A percentile compares a stretch with the other conserved stretches of the same genome.
Evolutionary conservation across 2,329 filamentous ascomycete species (phyloP).

Genomic region (Diaporthe ampelina): DNA sequence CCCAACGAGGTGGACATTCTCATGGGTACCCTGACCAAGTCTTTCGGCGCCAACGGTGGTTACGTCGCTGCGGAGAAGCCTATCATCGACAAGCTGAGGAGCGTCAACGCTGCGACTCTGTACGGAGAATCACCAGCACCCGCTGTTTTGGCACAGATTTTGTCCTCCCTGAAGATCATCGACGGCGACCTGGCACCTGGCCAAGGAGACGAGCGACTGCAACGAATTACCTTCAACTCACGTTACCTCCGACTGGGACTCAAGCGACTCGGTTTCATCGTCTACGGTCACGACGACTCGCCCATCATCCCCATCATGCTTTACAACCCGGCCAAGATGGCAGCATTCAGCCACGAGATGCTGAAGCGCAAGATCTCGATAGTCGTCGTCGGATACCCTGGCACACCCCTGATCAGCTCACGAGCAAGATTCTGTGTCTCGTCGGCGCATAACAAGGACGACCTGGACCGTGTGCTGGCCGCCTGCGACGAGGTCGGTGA

Average conservation of each 20-base stretch:
- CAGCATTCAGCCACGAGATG: constrained; percentile 99
- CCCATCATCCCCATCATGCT: constrained; percentile 95
- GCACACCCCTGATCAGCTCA: constrained; percentile 94
- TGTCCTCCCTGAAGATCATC: constrained; percentile 88
- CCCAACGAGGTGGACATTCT: constrained; percentile 91
- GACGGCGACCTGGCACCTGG: constrained; percentile 88
- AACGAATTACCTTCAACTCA: constrained; percentile 97
- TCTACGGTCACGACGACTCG: constrained; percentile 97
- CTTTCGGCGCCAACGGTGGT: constrained; percentile 97
- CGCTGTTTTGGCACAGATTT: constrained; percentile 91
- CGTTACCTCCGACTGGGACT: constrained; percentile 97
- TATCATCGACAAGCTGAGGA: constrained; percentile 92
- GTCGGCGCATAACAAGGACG: constrained; percentile 97
- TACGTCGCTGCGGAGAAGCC: constrained; percentile 92
- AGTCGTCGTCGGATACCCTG: constrained; percentile 96
- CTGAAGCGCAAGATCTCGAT: constrained; percentile 97
- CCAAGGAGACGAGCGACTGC: constrained; percentile 94
- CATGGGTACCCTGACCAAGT: constrained; percentile 99
- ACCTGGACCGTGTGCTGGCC: constrained; percentile 88
- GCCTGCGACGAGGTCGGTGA: constrained; percentile 96
- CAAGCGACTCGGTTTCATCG: constrained; percentile 96
- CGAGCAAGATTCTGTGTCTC: constrained; percentile 97
- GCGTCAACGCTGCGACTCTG: constrained; percentile 86
- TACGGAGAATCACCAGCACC: constrained; percentile 91
- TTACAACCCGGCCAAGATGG: constrained; percentile 99